A percentile compares a stretch with the other conserved stretches of the same genome.
phyloP scores from a whole-genome alignment of 2,329 filamentous ascomycete genomes.

The Massarina eburnea region DNA sequence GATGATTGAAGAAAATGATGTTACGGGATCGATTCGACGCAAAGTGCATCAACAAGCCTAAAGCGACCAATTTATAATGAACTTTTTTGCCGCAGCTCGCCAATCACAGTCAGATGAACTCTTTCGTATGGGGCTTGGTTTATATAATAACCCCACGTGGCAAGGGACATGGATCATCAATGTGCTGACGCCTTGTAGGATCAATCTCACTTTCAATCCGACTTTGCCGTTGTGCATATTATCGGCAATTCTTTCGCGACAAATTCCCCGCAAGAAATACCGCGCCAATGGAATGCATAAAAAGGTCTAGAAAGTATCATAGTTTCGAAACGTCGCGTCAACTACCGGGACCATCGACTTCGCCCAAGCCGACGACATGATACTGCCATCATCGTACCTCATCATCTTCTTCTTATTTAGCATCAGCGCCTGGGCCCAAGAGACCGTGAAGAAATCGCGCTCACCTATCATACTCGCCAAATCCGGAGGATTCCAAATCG shows the following conservation, averaged over 20 bases:
- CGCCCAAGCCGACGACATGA: not conserved
- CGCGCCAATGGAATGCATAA: not conserved
- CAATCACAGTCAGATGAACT: not conserved
- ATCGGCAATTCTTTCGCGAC: not conserved
- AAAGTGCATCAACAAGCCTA: not conserved
- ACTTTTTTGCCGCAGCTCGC: not conserved
- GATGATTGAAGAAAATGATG: too few species aligned
- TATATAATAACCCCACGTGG: not conserved
- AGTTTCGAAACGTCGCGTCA: not conserved
- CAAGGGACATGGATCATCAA: not conserved
- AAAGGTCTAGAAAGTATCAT: not conserved
- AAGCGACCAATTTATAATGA: not conserved
- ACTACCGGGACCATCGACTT: too few species aligned
- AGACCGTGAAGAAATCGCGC: constrained; percentile 5
- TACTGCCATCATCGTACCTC: not conserved
- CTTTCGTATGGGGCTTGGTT: not conserved
- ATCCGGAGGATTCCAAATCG: constrained; percentile 29
- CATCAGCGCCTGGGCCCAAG: not conserved
- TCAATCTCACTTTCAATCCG: not conserved
- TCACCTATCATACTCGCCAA: constrained; percentile 18
- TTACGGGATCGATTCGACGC: not conserved
- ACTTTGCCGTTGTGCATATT: not conserved
- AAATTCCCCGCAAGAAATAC: not conserved
- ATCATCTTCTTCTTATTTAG: not conserved
- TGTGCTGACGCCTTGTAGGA: not conserved